A percentile compares a stretch with the other conserved stretches of the same genome.
Conservation (phyloP, 2,329 filamentous ascomycete species). For the Aspergillus flavus region DNA sequence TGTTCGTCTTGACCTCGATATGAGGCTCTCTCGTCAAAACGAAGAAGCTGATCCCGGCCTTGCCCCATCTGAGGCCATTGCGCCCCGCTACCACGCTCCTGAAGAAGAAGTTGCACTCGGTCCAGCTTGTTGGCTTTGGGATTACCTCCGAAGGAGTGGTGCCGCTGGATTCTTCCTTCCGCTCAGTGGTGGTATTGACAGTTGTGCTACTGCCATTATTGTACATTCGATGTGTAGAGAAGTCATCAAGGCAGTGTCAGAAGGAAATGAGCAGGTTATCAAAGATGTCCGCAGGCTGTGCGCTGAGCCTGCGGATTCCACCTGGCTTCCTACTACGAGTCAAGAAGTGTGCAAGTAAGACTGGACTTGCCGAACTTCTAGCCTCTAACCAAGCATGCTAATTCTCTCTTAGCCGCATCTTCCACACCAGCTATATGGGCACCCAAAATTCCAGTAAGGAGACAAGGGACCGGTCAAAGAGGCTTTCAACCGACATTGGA, state of each 20-base stretch:
- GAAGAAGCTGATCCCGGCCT: slow-evolving; percentile 50
- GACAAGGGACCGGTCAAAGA: slow-evolving; percentile 67
- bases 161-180: slow-evolving; percentile 44
- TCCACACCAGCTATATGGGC: slow-evolving; percentile 71
- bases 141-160: slow-evolving; percentile 42
- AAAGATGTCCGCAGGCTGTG: slow-evolving; percentile 56
- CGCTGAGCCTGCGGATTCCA: slow-evolving; percentile 49
- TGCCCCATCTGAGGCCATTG: slow-evolving; percentile 47
- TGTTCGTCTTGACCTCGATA: slow-evolving; percentile 42
- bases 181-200: slow-evolving; percentile 45
- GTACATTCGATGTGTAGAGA: slow-evolving; percentile 44
- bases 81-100: slow-evolving; percentile 59
- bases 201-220: slow-evolving; percentile 41
- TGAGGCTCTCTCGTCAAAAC: slow-evolving; percentile 34
- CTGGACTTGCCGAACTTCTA: not conserved
- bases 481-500: slow-evolving; percentile 64
- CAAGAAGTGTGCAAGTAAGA: slow-evolving; percentile 59
- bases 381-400: not conserved
- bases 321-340: slow-evolving; percentile 57
- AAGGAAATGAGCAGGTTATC: slow-evolving; percentile 54
- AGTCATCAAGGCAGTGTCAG: slow-evolving; percentile 37
- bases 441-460: slow-evolving; percentile 68
- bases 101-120: slow-evolving; percentile 70
- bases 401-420: slow-evolving; percentile 46
- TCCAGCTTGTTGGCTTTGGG: slow-evolving; percentile 66